Percentiles rank a stretch among this genome's conserved stretches.
Conservation (phyloP, 2,329 filamentous ascomycete genomes). For the Verticillium klebahnii region DNA sequence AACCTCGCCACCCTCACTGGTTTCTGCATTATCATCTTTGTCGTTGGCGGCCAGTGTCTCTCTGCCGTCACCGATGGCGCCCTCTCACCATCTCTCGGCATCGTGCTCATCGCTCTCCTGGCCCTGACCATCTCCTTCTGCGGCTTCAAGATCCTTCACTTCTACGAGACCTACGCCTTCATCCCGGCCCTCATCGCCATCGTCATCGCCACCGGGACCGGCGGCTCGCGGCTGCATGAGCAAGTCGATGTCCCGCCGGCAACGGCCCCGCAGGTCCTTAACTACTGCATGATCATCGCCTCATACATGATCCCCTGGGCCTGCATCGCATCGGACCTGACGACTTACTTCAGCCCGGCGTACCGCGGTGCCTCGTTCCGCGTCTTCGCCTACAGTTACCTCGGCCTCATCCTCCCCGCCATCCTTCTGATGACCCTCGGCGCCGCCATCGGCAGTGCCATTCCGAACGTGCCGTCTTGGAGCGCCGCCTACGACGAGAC, state of each 20-base stretch:
- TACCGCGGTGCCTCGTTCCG: constrained; percentile 39
- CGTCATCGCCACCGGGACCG: constrained; percentile 49
- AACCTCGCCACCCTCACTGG: constrained; percentile 59
- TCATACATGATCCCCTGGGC: constrained; percentile 62
- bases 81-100: constrained; percentile 51
- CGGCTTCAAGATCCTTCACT: constrained; percentile 52
- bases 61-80: constrained; percentile 45
- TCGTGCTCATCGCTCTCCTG: constrained; percentile 55
- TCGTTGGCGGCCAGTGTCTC: constrained; percentile 56
- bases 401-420: constrained; percentile 50
- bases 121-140: constrained; percentile 58
- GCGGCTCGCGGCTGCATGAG: constrained; percentile 41
- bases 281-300: constrained; percentile 57
- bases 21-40: constrained; percentile 58
- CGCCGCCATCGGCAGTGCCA: constrained; percentile 58
- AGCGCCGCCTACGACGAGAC: constrained; percentile 46
- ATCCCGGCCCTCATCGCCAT: constrained; percentile 51
- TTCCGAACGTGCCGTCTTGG: constrained; percentile 50
- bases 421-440: constrained; percentile 58
- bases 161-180: constrained; percentile 55
- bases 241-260: constrained; percentile 35
- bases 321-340: constrained; percentile 54
- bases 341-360: constrained; percentile 55
- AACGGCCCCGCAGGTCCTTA: constrained; percentile 42
- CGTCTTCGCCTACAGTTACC: constrained; percentile 52